These are phyloP conservation scores for Scleromitrula shiraiana DNA, from an alignment of 2,329 filamentous ascomycete species.

Conservation along the genomic window DNA sequence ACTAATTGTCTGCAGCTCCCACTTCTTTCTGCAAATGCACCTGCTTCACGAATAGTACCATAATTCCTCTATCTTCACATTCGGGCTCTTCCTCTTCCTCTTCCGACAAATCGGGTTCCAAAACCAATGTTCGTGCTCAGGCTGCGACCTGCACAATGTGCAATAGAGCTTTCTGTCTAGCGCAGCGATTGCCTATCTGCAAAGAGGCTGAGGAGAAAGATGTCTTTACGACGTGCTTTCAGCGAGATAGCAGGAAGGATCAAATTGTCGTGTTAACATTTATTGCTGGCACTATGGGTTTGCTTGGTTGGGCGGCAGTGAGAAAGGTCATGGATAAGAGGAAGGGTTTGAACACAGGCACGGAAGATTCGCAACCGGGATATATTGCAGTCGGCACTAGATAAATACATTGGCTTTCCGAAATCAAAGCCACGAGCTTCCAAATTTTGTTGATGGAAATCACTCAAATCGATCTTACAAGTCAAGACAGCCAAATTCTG, in stretches of 20 bases:
- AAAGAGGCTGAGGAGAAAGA: slow-evolving; percentile 53
- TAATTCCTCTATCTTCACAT: slow-evolving; percentile 46
- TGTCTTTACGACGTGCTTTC: slow-evolving; percentile 55
- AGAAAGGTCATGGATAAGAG: slow-evolving; percentile 40
- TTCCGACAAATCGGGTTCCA: slow-evolving; percentile 14
- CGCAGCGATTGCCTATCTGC: slow-evolving; percentile 53
- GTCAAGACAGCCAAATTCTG: too few species aligned
- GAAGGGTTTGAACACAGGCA: slow-evolving; percentile 21
- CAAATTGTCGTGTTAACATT: slow-evolving; percentile 59
- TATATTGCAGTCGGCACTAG: slow-evolving; percentile 21
- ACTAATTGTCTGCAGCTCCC: slow-evolving; percentile 39
- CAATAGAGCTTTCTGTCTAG: slow-evolving; percentile 57
- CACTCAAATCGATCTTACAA: too few species aligned
- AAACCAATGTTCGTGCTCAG: slow-evolving; percentile 26
- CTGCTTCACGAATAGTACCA: slow-evolving; percentile 62
- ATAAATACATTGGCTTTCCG: not conserved
- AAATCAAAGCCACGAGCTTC: not conserved
- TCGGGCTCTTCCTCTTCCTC: slow-evolving; percentile 20
- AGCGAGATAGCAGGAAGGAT: slow-evolving; percentile 60
- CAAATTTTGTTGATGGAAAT: too few species aligned
- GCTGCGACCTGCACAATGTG: slow-evolving; percentile 50
- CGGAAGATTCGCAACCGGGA: slow-evolving; percentile 18
- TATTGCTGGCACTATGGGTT: slow-evolving; percentile 48
- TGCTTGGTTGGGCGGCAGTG: slow-evolving; percentile 52
- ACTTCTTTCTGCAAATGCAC: slow-evolving; percentile 64